phyloP scores from a whole-genome alignment of 2,329 filamentous ascomycete species.

The Penicillium sp. region DNA sequence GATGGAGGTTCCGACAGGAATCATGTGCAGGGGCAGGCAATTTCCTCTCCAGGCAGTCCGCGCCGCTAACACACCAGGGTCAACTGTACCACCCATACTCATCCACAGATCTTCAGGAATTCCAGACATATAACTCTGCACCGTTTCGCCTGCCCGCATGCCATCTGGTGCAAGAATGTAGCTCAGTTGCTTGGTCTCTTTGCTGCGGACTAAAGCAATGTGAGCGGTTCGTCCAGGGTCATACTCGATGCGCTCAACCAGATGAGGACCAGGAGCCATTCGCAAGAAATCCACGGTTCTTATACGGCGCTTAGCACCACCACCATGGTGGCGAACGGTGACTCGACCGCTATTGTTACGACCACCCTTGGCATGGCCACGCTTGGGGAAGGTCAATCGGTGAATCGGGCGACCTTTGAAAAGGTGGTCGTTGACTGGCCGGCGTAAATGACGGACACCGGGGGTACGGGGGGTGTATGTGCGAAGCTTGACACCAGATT shows the following conservation, averaged over 20 bases:
- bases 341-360: conserved; percentile 85
- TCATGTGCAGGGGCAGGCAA: conserved; percentile 92
- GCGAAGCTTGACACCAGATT: conserved; percentile 61
- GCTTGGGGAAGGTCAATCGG: conserved; percentile 86
- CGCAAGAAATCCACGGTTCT: conserved; percentile 88
- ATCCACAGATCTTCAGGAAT: conserved; percentile 85
- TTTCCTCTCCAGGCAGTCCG: conserved; percentile 95
- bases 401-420: conserved; percentile 90
- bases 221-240: conserved; percentile 93
- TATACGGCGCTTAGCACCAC: conserved; percentile 89
- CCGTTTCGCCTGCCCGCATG: conserved; percentile 84
- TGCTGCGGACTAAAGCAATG: conserved; percentile 81
- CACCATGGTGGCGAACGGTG: conserved; percentile 88
- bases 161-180: conserved; percentile 97
- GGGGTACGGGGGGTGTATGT: conserved; percentile 94
- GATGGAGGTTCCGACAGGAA: conserved; percentile 89
- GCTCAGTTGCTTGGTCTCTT: conserved; percentile 74
- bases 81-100: conserved; percentile 89
- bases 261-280: conserved; percentile 76
- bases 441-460: conserved; percentile 85
- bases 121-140: conserved; percentile 89
- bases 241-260: conserved; percentile 93
- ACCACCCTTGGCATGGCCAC: conserved; percentile 89
- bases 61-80: conserved; percentile 93
- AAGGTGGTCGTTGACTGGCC: conserved; percentile 93